Conservation (phyloP, 2,329 filamentous ascomycete genomes). For the Claviceps pusilla region DNA sequence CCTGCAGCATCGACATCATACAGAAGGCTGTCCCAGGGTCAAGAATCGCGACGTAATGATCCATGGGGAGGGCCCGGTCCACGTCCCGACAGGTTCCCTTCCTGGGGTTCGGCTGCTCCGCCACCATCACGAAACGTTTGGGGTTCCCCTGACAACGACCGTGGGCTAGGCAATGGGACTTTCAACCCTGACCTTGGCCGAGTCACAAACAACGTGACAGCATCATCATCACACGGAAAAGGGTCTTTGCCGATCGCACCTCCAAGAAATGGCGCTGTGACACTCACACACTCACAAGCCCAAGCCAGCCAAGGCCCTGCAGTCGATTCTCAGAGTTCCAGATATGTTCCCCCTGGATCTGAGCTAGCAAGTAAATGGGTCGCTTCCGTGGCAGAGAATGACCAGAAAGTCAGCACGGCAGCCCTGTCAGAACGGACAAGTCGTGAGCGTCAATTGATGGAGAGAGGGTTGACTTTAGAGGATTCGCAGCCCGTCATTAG, state of each 20-base stretch:
- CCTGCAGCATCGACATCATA: conserved; percentile 7
- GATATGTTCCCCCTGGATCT: conserved; percentile 14
- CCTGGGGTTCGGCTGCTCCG: conserved; percentile 33
- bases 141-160: conserved; percentile 57
- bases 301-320: conserved; percentile 10
- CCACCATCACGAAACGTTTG: conserved; percentile 48
- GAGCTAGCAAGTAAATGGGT: conserved; percentile 29
- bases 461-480: conserved; percentile 28
- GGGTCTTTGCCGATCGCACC: conserved; percentile 33
- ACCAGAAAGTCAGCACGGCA: conserved; percentile 28
- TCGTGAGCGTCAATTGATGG: conserved; percentile 28
- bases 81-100: conserved; percentile 32
- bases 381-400: conserved; percentile 27
- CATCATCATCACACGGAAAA: conserved; percentile 19
- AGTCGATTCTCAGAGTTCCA: conserved; percentile 18
- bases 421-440: conserved; percentile 25
- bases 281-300: conserved; percentile 9
- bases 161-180: conserved; percentile 62
- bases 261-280: conserved; percentile 11
- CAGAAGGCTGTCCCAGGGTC: conserved; percentile 19
- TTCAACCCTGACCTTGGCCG: conserved; percentile 49
- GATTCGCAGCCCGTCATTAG: conserved; percentile 34
- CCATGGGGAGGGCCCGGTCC: conserved; percentile 24
- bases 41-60: conserved; percentile 19
- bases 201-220: conserved; percentile 23